A percentile compares a stretch with the other conserved stretches of the same genome.
Evolutionary conservation across 116 monocot species (phyloP).

Genomic region (Cymodocea nodosa): DNA sequence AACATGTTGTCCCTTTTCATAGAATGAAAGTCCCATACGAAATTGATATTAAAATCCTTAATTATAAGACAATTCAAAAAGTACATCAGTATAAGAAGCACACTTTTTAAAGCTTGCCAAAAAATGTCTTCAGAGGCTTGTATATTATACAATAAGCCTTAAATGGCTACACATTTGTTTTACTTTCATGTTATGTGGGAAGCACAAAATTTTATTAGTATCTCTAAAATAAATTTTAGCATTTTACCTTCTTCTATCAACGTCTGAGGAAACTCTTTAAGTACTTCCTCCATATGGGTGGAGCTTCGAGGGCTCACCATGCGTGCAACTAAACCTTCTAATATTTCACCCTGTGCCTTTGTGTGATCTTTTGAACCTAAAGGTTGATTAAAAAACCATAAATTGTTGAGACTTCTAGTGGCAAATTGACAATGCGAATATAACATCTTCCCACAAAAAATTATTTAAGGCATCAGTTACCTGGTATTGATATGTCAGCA

Average conservation of each 20-base stretch:
- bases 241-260: constrained; percentile 37
- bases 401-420: neutral
- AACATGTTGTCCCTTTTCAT: too few relatives aligned
- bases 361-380: constrained; percentile 88
- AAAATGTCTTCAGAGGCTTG: too few relatives aligned
- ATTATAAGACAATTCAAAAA: too few relatives aligned
- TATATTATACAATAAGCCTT: too few relatives aligned
- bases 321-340: constrained; percentile 97
- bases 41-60: too few relatives aligned
- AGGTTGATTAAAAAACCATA: constrained; percentile 9
- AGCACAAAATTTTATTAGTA: neutral
- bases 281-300: constrained; percentile 61
- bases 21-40: too few relatives aligned
- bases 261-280: constrained; percentile 49
- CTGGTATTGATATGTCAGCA: constrained; percentile 93
- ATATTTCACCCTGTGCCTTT: constrained; percentile 90
- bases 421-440: neutral
- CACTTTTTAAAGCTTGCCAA: too few relatives aligned
- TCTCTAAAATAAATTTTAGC: neutral
- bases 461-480: constrained; percentile 20
- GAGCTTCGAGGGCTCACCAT: constrained; percentile 74
- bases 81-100: too few relatives aligned
- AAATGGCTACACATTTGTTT: too few relatives aligned
- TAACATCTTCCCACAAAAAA: neutral
- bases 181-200: too few relatives aligned